phyloP scores from a whole-genome alignment of 352 stramenopile genomes.

The Blastocystis sp. region DNA sequence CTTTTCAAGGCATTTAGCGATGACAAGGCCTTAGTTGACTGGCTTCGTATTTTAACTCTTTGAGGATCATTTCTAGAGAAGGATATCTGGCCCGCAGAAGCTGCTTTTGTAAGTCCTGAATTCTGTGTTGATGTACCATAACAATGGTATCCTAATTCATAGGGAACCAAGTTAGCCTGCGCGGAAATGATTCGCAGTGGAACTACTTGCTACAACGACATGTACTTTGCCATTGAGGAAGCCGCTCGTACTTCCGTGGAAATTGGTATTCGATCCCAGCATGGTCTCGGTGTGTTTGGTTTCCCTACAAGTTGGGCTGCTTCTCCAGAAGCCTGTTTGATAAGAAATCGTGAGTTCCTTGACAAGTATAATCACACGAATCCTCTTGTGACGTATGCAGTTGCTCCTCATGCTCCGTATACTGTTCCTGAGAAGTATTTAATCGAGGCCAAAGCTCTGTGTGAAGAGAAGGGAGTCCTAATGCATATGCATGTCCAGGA shows the following conservation, averaged over 20 bases:
- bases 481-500: slow-evolving; percentile 80
- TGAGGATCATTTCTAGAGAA: slow-evolving; percentile 63
- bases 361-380: neutral
- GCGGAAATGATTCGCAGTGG: slow-evolving; percentile 80
- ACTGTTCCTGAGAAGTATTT: slow-evolving; percentile 73
- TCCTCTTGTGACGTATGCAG: slow-evolving; percentile 61
- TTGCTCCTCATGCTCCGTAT: slow-evolving; percentile 78
- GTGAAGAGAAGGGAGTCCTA: slow-evolving; percentile 67
- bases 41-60: slow-evolving; percentile 66
- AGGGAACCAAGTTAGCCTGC: slow-evolving; percentile 71
- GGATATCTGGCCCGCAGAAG: slow-evolving; percentile 78
- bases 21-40: slow-evolving; percentile 76
- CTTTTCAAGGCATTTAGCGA: slow-evolving; percentile 77
- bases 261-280: slow-evolving; percentile 71
- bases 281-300: slow-evolving; percentile 60
- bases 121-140: slow-evolving; percentile 66
- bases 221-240: slow-evolving; percentile 78
- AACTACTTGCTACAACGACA: slow-evolving; percentile 81
- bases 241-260: slow-evolving; percentile 69
- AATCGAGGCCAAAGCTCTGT: slow-evolving; percentile 67
- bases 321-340: slow-evolving; percentile 18
- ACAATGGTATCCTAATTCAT: neutral
- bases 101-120: slow-evolving; percentile 71
- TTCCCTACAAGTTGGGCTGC: slow-evolving; percentile 53
- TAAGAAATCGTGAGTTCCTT: slow-evolving; percentile 6